Evolutionary conservation across 768 basidiomycete species (phyloP).

Genomic region (Serendipita sp.): DNA sequence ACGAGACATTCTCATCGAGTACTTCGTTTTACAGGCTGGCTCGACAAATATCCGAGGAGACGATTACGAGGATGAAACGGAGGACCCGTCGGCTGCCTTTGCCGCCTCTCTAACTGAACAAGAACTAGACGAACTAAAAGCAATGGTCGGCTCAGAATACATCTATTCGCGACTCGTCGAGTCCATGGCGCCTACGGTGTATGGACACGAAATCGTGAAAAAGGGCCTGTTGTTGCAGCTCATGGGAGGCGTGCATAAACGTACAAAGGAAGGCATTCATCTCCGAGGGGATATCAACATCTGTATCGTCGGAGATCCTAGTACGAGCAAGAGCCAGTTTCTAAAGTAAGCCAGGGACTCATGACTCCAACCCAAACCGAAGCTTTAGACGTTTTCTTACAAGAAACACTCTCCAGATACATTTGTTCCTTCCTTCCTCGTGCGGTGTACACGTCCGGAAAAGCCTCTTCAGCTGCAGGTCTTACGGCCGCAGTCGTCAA

Average conservation of each 20-base stretch:
- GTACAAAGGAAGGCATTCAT: slow-evolving; percentile 91
- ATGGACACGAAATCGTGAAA: slow-evolving; percentile 98
- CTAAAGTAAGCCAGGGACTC: slow-evolving; percentile 52
- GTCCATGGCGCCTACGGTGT: slow-evolving; percentile 94
- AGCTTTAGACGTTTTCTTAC: not conserved
- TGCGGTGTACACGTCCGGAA: slow-evolving; percentile 97
- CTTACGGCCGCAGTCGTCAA: slow-evolving; percentile 95
- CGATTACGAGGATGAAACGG: slow-evolving; percentile 61
- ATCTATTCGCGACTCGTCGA: slow-evolving; percentile 89
- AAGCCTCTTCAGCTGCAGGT: slow-evolving; percentile 97
- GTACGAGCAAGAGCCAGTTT: slow-evolving; percentile 97
- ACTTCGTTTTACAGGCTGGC: slow-evolving; percentile 34
- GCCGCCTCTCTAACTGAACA: slow-evolving; percentile 79
- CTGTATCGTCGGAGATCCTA: slow-evolving; percentile 94
- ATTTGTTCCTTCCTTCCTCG: slow-evolving; percentile 96
- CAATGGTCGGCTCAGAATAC: slow-evolving; percentile 87
- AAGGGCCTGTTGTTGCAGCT: slow-evolving; percentile 90
- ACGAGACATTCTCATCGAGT: not conserved
- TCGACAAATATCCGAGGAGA: slow-evolving; percentile 79
- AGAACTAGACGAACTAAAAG: slow-evolving; percentile 86
- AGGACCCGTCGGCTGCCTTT: slow-evolving; percentile 54
- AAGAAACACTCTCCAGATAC: slow-evolving; percentile 38
- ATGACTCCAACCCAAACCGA: not conserved
- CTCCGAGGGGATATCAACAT: slow-evolving; percentile 98
- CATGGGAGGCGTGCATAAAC: slow-evolving; percentile 98